phyloP scores from a whole-genome alignment of 1,139 yeast genomes.

The Debaryomycetaceae sp. region DNA sequence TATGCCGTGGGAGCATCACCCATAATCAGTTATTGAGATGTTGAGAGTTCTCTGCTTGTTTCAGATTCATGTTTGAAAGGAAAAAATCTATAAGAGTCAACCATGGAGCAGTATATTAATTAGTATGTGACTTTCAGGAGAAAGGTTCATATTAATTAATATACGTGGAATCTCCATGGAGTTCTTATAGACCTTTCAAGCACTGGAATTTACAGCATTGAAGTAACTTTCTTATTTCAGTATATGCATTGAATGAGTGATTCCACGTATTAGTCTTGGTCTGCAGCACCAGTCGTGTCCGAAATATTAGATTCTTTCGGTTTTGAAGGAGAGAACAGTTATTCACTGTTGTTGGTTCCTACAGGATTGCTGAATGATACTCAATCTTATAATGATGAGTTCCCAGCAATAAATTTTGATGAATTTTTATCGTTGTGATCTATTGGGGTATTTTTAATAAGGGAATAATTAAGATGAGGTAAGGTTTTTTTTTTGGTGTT shows the following conservation, averaged over 20 bases:
- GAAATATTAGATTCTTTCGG: constrained; percentile 18
- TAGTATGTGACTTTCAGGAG: constrained; percentile 14
- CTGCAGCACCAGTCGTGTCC: constrained; percentile 44
- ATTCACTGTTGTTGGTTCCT: neutral
- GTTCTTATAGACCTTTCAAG: neutral
- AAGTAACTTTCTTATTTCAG: constrained; percentile 23
- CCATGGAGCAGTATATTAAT: constrained; percentile 22
- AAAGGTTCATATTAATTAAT: constrained; percentile 18
- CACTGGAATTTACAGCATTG: constrained; percentile 33
- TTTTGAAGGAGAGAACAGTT: constrained; percentile 1
- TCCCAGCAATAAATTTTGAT: constrained; percentile 6
- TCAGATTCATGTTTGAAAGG: neutral
- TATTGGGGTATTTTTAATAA: constrained; percentile 3
- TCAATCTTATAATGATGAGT: neutral
- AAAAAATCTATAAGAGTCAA: neutral
- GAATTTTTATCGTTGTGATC: constrained; percentile 9
- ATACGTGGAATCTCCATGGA: constrained; percentile 21
- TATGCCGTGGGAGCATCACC: constrained; percentile 6
- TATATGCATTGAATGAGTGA: constrained; percentile 3
- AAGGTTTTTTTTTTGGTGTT: neutral
- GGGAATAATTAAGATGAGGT: neutral
- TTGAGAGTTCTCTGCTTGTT: constrained; percentile 39
- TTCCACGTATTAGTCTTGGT: constrained; percentile 22
- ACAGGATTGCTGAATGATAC: neutral
- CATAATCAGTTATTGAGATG: constrained; percentile 8